Conservation (phyloP, 345 rosid species). For the Cochlearia excelsa region DNA sequence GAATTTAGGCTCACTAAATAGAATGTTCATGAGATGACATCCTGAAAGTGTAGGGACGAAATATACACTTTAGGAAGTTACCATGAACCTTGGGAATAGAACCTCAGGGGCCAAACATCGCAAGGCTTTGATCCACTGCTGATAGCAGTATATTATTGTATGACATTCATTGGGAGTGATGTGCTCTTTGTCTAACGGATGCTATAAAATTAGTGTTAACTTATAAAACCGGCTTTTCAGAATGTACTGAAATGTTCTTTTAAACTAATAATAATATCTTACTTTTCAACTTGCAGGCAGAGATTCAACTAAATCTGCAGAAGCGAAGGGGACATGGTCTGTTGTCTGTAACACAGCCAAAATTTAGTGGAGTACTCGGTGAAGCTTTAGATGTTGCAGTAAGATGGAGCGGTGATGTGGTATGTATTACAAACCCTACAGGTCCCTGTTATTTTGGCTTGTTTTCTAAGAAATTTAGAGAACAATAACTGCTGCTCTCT, state of each 20-base stretch:
- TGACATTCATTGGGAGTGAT: neutral
- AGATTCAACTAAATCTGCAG: slow-evolving; percentile 91
- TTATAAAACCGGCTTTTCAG: slow-evolving; percentile 3
- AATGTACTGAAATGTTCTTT: neutral
- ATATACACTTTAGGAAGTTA: slow-evolving; percentile 1
- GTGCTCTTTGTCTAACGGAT: slow-evolving; percentile 9
- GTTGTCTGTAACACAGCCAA: slow-evolving; percentile 82
- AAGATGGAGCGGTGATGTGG: slow-evolving; percentile 99
- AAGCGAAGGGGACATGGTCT: slow-evolving; percentile 94
- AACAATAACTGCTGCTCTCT: neutral
- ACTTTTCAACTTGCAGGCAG: slow-evolving; percentile 60
- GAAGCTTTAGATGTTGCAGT: slow-evolving; percentile 93
- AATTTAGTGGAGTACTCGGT: slow-evolving; percentile 94
- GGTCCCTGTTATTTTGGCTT: slow-evolving; percentile 13
- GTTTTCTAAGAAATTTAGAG: slow-evolving; percentile 20
- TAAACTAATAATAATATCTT: slow-evolving; percentile 7
- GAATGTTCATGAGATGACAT: neutral
- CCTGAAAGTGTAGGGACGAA: neutral
- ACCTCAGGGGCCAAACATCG: neutral
- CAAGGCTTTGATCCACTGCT: neutral
- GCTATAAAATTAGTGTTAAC: slow-evolving; percentile 13
- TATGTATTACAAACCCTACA: slow-evolving; percentile 43
- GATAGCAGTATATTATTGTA: neutral
- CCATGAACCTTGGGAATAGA: neutral
- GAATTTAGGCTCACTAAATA: slow-evolving; percentile 7